Percentiles rank a stretch among this genome's conserved stretches.
phyloP scores from a whole-genome alignment of 495 filamentous ascomycete species.

The Peziza echinospora region DNA sequence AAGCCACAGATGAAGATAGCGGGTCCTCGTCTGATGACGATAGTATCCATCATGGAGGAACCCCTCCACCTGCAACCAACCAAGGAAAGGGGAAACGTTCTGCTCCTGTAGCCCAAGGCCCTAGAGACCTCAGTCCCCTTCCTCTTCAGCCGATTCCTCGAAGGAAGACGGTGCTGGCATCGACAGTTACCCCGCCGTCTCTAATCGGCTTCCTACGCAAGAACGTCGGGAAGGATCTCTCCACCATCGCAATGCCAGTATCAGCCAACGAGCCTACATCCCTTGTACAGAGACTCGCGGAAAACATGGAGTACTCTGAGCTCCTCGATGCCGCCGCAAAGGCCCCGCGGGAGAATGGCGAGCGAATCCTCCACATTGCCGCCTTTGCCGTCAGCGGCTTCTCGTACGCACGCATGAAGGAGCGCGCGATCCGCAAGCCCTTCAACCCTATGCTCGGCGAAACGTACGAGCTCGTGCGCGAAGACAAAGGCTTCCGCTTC shows the following conservation, averaged over 20 bases:
- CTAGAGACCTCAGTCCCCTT: conserved; percentile 38
- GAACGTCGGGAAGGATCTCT: conserved; percentile 93
- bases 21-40: not conserved
- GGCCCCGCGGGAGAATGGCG: conserved; percentile 31
- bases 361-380: conserved; percentile 61
- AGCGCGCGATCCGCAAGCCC: conserved; percentile 84
- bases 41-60: not conserved
- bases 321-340: conserved; percentile 55
- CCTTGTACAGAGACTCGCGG: conserved; percentile 63
- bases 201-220: conserved; percentile 86
- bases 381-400: conserved; percentile 78
- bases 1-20: not conserved
- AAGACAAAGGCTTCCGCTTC: conserved; percentile 67
- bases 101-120: not conserved
- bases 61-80: not conserved
- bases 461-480: conserved; percentile 78
- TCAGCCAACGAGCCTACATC: conserved; percentile 88
- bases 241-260: conserved; percentile 90
- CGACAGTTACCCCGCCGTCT: conserved; percentile 62
- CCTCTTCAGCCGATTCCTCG: conserved; percentile 45
- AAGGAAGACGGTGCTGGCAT: conserved; percentile 45
- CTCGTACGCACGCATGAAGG: conserved; percentile 56
- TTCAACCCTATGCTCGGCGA: conserved; percentile 97
- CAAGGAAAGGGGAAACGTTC: not conserved
- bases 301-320: conserved; percentile 71